A percentile compares a stretch with the other conserved stretches of the same genome.
Evolutionary conservation across 2,329 filamentous ascomycete species (phyloP).

Genomic region (Penicillium sp.): DNA sequence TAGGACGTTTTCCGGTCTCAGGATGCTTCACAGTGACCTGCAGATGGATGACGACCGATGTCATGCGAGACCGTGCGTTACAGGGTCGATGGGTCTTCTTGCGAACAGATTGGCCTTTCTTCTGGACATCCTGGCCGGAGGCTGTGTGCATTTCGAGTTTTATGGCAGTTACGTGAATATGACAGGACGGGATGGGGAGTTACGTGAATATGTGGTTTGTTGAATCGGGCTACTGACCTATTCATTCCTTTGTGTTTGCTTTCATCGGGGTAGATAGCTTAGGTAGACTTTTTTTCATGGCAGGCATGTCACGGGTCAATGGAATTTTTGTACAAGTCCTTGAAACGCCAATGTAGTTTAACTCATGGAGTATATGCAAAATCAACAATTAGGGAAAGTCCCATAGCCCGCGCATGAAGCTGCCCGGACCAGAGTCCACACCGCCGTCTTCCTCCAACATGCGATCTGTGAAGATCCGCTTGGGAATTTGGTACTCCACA

Average conservation of each 20-base stretch:
- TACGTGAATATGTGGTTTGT: not conserved
- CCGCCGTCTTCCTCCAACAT: conserved; percentile 40
- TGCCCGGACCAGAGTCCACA: conserved; percentile 36
- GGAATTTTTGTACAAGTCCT: not conserved
- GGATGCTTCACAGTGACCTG: conserved; percentile 1
- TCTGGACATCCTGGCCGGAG: not conserved
- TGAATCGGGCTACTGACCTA: not conserved
- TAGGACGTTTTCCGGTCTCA: not conserved
- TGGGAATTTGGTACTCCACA: conserved; percentile 91
- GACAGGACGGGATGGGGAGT: too few relatives aligned
- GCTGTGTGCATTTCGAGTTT: too few relatives aligned
- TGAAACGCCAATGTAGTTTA: not conserved
- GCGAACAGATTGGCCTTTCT: conserved; percentile 4
- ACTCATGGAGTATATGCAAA: conserved; percentile 19
- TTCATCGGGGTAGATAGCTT: not conserved
- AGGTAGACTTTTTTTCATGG: not conserved
- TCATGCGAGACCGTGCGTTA: not conserved
- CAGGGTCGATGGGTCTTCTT: not conserved
- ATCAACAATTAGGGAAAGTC: conserved; percentile 27
- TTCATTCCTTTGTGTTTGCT: not conserved
- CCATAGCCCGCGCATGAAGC: conserved; percentile 37
- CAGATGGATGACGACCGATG: not conserved
- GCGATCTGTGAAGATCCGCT: conserved; percentile 62
- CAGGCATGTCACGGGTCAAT: not conserved
- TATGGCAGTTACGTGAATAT: too few relatives aligned